Evolutionary conservation across 306 rosid genomes (phyloP), one percentile per base, ranked within the genome.

Genomic region (Cajanus cajan): DNA sequence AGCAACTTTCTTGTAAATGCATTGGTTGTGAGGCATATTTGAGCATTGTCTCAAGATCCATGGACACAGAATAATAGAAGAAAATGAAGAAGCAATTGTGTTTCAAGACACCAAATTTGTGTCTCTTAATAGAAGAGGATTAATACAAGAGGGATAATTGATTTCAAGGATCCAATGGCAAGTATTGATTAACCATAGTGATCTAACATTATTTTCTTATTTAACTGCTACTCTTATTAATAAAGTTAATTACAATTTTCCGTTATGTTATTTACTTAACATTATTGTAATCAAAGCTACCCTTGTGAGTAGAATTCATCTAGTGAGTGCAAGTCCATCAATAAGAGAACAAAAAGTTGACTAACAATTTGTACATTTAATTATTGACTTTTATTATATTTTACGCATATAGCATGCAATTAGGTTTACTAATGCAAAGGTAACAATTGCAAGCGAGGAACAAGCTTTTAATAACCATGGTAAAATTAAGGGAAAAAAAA

Each of bases 41-140:
- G 0, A 84, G 31, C 25, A 83, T 85, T 40, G 85, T 69, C 47
- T 88, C 84, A 31, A 86, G 48, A 92, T 94, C 96, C 97, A 90
- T 70, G 87, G 78, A 79, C 82, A 84, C 73, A 76, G 77, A 51
- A 73, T 34, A 71, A 45, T n/a, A n/a, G n/a, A 64, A 50, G 71
- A 80, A 74, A 78, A 66, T 34, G 77, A 51, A 41, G 31, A 55
- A 34, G 59, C 71, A 73, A 77, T 14, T 68, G 28, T 78, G 82
- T 79, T 80, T 51, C 82, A 73, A 67, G 63, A n/a, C 33, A 71
- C 69, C 77, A 57, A 8, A 74, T 74, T 64, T 70, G 44, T 86
- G 83, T 73, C 62, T 55, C 84, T 89, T 87, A 83, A 88, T 80
- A 86, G 82, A 80, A 41, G 72, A 55, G 61, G 61, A 80, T 89